A percentile compares a stretch with the other conserved stretches of the same genome.
Conservation (phyloP, 2,329 filamentous ascomycete genomes). For the Pseudonectria foliicola region DNA sequence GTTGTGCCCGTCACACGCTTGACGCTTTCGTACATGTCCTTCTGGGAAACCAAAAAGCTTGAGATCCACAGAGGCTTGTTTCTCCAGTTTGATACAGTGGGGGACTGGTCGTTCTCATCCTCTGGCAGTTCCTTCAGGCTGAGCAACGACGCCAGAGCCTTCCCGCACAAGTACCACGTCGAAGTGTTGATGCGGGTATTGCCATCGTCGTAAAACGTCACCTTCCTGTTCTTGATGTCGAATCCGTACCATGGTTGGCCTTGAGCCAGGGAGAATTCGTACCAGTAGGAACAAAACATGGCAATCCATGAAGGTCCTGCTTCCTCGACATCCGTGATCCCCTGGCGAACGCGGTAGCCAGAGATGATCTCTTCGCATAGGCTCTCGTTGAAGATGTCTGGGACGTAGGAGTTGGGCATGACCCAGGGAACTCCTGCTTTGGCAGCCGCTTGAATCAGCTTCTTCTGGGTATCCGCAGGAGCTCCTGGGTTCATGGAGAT, state of each 20-base stretch:
- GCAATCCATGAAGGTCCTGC: slow-evolving; percentile 38
- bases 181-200: slow-evolving; percentile 47
- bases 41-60: slow-evolving; percentile 53
- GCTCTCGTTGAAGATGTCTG: slow-evolving; percentile 30
- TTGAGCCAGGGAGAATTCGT: slow-evolving; percentile 42
- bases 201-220: slow-evolving; percentile 51
- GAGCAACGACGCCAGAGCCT: slow-evolving; percentile 44
- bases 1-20: slow-evolving; percentile 51
- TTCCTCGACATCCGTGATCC: slow-evolving; percentile 32
- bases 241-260: slow-evolving; percentile 38
- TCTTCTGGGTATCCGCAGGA: slow-evolving; percentile 37
- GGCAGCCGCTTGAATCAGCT: slow-evolving; percentile 47
- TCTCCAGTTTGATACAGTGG: slow-evolving; percentile 22
- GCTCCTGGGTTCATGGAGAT: slow-evolving; percentile 43
- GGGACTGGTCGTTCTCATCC: slow-evolving; percentile 25
- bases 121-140: slow-evolving; percentile 39
- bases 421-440: slow-evolving; percentile 48
- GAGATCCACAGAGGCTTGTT: slow-evolving; percentile 44
- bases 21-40: slow-evolving; percentile 56
- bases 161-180: slow-evolving; percentile 53
- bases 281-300: slow-evolving; percentile 50
- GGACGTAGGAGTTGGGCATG: slow-evolving; percentile 45
- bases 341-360: slow-evolving; percentile 14
- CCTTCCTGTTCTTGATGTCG: slow-evolving; percentile 34
- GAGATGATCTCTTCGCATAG: slow-evolving; percentile 30